A percentile compares a stretch with the other conserved stretches of the same genome.
These are phyloP conservation scores for Verticillium dahliae DNA, from an alignment of 2,329 filamentous ascomycete genomes.

Conservation along the genomic window DNA sequence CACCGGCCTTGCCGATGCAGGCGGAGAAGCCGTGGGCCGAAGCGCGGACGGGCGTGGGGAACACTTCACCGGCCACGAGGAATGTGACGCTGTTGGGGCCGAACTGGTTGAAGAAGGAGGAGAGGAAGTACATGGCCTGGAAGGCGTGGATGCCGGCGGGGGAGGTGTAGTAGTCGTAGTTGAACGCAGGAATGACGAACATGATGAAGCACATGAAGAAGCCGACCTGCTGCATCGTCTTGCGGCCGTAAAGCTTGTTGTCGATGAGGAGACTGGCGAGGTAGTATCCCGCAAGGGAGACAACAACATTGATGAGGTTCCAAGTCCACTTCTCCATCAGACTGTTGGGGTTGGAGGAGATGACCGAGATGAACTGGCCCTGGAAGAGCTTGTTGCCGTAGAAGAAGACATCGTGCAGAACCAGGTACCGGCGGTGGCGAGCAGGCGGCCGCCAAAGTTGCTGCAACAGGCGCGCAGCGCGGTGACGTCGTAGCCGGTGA, in stretches of 20 bases:
- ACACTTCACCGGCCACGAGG: constrained; percentile 94
- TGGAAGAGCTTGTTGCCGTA: constrained; percentile 99
- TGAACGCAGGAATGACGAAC: constrained; percentile 86
- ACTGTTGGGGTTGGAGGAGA: constrained; percentile 61
- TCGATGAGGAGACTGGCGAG: constrained; percentile 82
- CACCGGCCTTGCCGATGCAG: constrained; percentile 81
- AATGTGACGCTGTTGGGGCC: constrained; percentile 95
- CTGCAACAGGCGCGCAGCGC: constrained; percentile 72
- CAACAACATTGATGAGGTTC: constrained; percentile 85
- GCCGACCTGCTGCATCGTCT: constrained; percentile 92
- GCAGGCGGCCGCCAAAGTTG: constrained; percentile 78
- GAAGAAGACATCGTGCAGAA: constrained; percentile 97
- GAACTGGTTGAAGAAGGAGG: constrained; percentile 98
- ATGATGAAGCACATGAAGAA: constrained; percentile 92
- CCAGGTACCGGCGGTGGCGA: constrained; percentile 85
- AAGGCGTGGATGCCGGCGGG: constrained; percentile 72
- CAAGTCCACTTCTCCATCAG: constrained; percentile 87
- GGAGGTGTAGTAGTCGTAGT: constrained; percentile 75
- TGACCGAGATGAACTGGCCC: constrained; percentile 77
- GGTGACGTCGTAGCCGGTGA: constrained; percentile 87
- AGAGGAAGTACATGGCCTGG: constrained; percentile 97
- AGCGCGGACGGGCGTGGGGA: constrained; percentile 86
- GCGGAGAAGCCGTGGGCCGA: constrained; percentile 94
- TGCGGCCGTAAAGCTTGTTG: constrained; percentile 93
- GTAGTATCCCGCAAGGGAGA: constrained; percentile 86